Conservation (phyloP, 148 eudicot genomes). For the Talinum fruticosum region DNA sequence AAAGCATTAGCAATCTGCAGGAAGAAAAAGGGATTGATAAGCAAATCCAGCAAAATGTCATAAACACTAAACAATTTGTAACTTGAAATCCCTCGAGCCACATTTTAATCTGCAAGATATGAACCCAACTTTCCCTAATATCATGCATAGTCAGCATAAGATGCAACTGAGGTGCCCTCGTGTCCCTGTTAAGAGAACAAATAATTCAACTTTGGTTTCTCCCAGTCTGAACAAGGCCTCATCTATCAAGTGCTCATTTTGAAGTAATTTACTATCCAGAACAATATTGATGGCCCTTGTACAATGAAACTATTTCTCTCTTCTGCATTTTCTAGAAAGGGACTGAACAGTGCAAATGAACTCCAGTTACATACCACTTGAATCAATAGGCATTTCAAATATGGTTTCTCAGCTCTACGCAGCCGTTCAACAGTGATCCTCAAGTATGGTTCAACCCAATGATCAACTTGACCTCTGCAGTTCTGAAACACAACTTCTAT, state of each 20-base stretch:
- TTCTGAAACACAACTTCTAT: constrained; percentile 89
- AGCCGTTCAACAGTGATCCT: constrained; percentile 75
- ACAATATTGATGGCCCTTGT: neutral
- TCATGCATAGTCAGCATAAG: neutral
- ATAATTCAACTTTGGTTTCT: neutral
- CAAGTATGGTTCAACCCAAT: constrained; percentile 93
- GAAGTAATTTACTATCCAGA: neutral
- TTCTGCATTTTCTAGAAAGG: neutral
- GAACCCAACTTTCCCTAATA: neutral
- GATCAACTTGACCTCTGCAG: constrained; percentile 93
- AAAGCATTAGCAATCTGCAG: constrained; percentile 85
- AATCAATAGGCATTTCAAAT: constrained; percentile 73
- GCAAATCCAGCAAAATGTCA: neutral
- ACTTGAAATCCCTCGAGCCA: neutral
- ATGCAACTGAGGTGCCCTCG: neutral
- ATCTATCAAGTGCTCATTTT: neutral
- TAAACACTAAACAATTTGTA: neutral
- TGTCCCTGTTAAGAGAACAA: neutral
- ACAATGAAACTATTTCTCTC: neutral
- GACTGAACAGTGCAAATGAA: neutral
- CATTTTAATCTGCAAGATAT: neutral
- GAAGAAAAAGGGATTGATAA: constrained; percentile 9
- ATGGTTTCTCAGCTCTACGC: constrained; percentile 68
- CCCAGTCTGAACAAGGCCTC: neutral
- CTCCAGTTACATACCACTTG: constrained; percentile 68